Evolutionary conservation across 768 basidiomycete species (phyloP).

Genomic region (Pleurotus cornucopiae): DNA sequence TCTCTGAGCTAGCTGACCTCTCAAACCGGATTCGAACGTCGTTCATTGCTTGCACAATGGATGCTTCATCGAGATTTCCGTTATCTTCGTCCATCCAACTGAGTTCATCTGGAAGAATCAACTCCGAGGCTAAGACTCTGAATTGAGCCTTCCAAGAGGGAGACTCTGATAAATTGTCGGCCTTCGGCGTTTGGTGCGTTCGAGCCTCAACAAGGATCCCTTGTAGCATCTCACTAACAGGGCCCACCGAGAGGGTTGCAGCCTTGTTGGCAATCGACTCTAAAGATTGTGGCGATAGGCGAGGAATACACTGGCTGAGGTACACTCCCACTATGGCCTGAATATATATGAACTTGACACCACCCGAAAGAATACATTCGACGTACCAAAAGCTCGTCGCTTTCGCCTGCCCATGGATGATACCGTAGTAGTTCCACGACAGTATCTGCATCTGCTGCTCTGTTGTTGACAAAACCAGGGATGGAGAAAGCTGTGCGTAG

Average conservation of each 20-base stretch:
- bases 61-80: constrained; percentile 33
- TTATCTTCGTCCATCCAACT: constrained; percentile 58
- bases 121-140: constrained; percentile 24
- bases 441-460: constrained; percentile 27
- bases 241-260: background rate
- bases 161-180: background rate
- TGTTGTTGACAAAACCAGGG: constrained; percentile 16
- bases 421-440: constrained; percentile 34
- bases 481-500: constrained; percentile 20
- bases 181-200: background rate
- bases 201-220: background rate
- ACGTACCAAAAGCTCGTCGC: constrained; percentile 27
- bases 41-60: constrained; percentile 38
- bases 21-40: constrained; percentile 40
- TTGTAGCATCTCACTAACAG: background rate
- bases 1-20: constrained; percentile 24
- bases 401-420: constrained; percentile 31
- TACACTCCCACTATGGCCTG: constrained; percentile 5
- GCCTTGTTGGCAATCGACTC: background rate
- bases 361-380: constrained; percentile 12
- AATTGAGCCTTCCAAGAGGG: constrained; percentile 27
- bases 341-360: constrained; percentile 7
- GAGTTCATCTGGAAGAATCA: constrained; percentile 42
- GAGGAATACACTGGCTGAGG: background rate
- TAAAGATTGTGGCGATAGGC: background rate